Evolutionary conservation across 2,329 filamentous ascomycete genomes (phyloP).

Genomic region (Clonostachys rhizophaga): DNA sequence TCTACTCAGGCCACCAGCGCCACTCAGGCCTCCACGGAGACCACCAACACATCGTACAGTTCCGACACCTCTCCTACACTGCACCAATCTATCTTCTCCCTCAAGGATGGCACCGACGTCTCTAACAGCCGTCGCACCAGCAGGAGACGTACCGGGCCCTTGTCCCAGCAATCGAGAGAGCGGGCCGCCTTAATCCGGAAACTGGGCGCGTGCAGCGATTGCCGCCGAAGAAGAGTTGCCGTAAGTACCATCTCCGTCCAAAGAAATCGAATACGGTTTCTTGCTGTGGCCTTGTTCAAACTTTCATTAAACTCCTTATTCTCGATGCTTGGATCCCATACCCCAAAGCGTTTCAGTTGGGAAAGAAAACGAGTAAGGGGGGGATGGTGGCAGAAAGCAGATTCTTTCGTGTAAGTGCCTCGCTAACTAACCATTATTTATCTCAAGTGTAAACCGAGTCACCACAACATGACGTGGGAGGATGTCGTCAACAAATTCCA

Average conservation of each 20-base stretch:
- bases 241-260: slow-evolving; percentile 32
- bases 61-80: slow-evolving; percentile 45
- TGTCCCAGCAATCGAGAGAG: slow-evolving; percentile 53
- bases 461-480: slow-evolving; percentile 58
- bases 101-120: slow-evolving; percentile 50
- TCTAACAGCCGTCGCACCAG: slow-evolving; percentile 48
- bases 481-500: slow-evolving; percentile 50
- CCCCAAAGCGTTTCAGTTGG: too few relatives aligned
- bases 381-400: too few relatives aligned
- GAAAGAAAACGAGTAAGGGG: too few relatives aligned
- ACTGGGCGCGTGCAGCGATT: slow-evolving; percentile 52
- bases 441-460: slow-evolving; percentile 51
- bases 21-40: slow-evolving; percentile 37
- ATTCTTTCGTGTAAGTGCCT: too few relatives aligned
- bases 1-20: slow-evolving; percentile 44
- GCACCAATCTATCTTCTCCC: slow-evolving; percentile 48
- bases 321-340: too few relatives aligned
- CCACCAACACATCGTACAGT: slow-evolving; percentile 45
- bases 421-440: neutral
- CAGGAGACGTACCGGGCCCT: slow-evolving; percentile 53
- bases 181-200: slow-evolving; percentile 56
- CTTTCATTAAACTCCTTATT: too few relatives aligned
- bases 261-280: too few relatives aligned
- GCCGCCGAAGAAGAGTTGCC: slow-evolving; percentile 51
- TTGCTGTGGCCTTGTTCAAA: too few relatives aligned